A percentile compares a stretch with the other conserved stretches of the same genome.
Conservation (phyloP, 2,329 filamentous ascomycete species). For the Ophiostoma piceae region DNA sequence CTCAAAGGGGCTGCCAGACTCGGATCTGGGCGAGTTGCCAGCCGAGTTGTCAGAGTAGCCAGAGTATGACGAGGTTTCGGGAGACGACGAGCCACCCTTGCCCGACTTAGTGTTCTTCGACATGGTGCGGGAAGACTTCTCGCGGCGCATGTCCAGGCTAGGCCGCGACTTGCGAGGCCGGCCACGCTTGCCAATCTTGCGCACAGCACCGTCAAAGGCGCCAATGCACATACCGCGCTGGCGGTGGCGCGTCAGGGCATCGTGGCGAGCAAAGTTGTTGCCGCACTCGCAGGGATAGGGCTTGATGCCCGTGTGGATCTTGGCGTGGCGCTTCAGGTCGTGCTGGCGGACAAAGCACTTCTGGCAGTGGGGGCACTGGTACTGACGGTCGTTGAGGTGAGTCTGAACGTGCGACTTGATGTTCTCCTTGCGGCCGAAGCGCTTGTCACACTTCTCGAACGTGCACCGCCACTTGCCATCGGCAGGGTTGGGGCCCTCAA, state of each 20-base stretch:
- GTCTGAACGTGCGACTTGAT: slow-evolving; percentile 98
- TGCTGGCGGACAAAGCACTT: slow-evolving; percentile 98
- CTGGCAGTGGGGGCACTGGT: slow-evolving; percentile 83
- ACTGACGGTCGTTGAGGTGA: slow-evolving; percentile 92
- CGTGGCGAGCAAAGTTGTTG: slow-evolving; percentile 89
- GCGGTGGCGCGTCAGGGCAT: slow-evolving; percentile 87
- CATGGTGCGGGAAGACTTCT: slow-evolving; percentile 53
- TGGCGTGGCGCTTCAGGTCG: slow-evolving; percentile 92
- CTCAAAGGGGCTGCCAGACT: slow-evolving; percentile 39
- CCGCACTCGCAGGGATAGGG: slow-evolving; percentile 92
- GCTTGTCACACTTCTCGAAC: slow-evolving; percentile 73
- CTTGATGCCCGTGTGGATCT: slow-evolving; percentile 95
- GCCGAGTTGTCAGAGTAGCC: slow-evolving; percentile 54
- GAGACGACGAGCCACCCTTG: slow-evolving; percentile 43
- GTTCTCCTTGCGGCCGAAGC: slow-evolving; percentile 96
- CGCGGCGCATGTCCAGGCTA: slow-evolving; percentile 50
- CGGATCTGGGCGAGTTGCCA: slow-evolving; percentile 47
- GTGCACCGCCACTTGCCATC: slow-evolving; percentile 75
- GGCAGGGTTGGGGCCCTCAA: slow-evolving; percentile 63
- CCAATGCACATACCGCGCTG: slow-evolving; percentile 96
- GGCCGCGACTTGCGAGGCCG: slow-evolving; percentile 58
- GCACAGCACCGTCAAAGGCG: slow-evolving; percentile 73
- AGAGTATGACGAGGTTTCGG: slow-evolving; percentile 47
- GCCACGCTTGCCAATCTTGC: slow-evolving; percentile 58
- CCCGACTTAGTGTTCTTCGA: slow-evolving; percentile 45